A percentile compares a stretch with the other conserved stretches of the same genome.
Evolutionary conservation across 495 filamentous ascomycete genomes (phyloP).

Genomic region (Penicillium odoratum): DNA sequence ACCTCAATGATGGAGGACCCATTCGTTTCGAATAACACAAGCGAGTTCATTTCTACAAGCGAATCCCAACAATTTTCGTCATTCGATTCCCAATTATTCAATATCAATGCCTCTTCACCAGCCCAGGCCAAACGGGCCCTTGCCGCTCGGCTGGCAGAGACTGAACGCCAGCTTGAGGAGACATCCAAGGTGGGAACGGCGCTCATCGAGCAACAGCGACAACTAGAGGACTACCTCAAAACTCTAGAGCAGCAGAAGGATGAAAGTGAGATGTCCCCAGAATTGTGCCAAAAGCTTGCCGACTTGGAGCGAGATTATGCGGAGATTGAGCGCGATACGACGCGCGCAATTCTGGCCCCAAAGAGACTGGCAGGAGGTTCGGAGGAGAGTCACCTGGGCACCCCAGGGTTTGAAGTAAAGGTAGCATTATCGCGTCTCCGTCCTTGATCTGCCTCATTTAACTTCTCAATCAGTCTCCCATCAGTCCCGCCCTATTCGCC

Average conservation of each 20-base stretch:
- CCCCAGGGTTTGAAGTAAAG: conserved; percentile 64
- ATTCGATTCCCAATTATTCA: conserved; percentile 77
- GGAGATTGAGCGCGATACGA: conserved; percentile 87
- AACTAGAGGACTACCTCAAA: conserved; percentile 75
- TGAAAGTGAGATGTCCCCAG: conserved; percentile 79
- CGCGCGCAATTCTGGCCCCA: conserved; percentile 79
- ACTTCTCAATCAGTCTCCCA: conserved; percentile 54
- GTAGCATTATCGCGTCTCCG: conserved; percentile 31
- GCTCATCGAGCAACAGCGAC: conserved; percentile 78
- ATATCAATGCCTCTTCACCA: conserved; percentile 74
- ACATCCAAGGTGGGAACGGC: conserved; percentile 84
- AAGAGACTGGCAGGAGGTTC: conserved; percentile 71
- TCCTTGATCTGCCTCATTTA: conserved; percentile 8
- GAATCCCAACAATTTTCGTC: conserved; percentile 70
- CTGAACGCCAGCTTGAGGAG: conserved; percentile 85
- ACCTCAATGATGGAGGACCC: conserved; percentile 54
- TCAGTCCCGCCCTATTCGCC: conserved; percentile 78
- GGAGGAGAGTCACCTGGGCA: conserved; percentile 46
- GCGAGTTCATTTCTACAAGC: conserved; percentile 37
- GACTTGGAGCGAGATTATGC: conserved; percentile 95
- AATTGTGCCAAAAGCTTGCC: conserved; percentile 76
- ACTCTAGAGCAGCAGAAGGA: conserved; percentile 80
- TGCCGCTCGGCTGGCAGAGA: conserved; percentile 88
- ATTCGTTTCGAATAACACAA: conserved; percentile 47
- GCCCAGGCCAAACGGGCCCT: conserved; percentile 84